Conservation (phyloP, 2,329 filamentous ascomycete species). For the Aspergillus latus region DNA sequence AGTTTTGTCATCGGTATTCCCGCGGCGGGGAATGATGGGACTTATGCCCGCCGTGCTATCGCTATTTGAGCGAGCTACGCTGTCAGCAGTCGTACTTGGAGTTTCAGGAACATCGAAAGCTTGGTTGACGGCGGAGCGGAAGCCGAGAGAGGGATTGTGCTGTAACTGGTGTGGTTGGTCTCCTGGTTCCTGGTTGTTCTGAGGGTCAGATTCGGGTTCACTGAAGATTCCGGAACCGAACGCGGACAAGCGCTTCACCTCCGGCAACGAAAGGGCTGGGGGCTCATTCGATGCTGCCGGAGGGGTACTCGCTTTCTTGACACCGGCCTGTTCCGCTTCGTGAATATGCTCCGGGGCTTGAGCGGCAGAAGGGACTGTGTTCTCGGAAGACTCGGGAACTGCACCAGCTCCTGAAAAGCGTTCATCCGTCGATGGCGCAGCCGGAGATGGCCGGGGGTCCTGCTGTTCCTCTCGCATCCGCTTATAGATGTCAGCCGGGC, state of each 20-base stretch:
- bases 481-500: slow-evolving; percentile 76
- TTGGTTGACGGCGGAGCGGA: slow-evolving; percentile 61
- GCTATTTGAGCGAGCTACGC: slow-evolving; percentile 60
- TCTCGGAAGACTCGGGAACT: neutral
- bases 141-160: slow-evolving; percentile 56
- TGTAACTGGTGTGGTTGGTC: slow-evolving; percentile 39
- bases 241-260: slow-evolving; percentile 45
- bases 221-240: slow-evolving; percentile 33
- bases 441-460: slow-evolving; percentile 40
- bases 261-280: slow-evolving; percentile 38
- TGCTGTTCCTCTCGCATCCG: slow-evolving; percentile 66
- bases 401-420: neutral
- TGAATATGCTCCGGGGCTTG: neutral
- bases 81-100: slow-evolving; percentile 53
- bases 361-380: slow-evolving; percentile 9
- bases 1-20: slow-evolving; percentile 43
- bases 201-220: slow-evolving; percentile 15
- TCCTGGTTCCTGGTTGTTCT: slow-evolving; percentile 17
- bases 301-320: neutral
- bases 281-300: slow-evolving; percentile 14
- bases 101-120: slow-evolving; percentile 63
- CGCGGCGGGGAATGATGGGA: slow-evolving; percentile 58
- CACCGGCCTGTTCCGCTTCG: neutral
- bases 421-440: neutral
- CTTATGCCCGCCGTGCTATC: slow-evolving; percentile 63